Evolutionary conservation across 2,329 filamentous ascomycete species (phyloP).

Genomic region (Trichoderma breve): DNA sequence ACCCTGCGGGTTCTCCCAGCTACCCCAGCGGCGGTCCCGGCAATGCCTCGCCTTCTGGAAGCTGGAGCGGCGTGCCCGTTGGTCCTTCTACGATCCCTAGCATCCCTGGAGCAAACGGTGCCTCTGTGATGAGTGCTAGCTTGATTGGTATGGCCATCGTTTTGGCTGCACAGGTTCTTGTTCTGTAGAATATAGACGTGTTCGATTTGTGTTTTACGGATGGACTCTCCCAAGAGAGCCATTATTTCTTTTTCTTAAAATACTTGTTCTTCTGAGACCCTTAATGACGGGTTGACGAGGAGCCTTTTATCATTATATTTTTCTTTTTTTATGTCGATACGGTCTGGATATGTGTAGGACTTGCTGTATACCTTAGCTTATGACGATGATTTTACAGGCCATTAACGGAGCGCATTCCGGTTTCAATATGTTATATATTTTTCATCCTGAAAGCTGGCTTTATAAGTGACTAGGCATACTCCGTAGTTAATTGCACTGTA

Average conservation of each 20-base stretch:
- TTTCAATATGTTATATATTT: slow-evolving; percentile 7
- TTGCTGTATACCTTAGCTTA: slow-evolving; percentile 16
- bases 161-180: slow-evolving; percentile 30
- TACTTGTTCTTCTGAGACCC: not conserved
- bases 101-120: slow-evolving; percentile 48
- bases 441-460: not conserved
- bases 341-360: slow-evolving; percentile 16
- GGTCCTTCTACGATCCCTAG: slow-evolving; percentile 26
- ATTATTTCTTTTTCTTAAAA: not conserved
- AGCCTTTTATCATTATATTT: not conserved
- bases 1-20: not conserved
- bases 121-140: slow-evolving; percentile 33
- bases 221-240: not conserved
- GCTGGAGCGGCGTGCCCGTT: slow-evolving; percentile 17
- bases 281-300: not conserved
- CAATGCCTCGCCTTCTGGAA: slow-evolving; percentile 25
- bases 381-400: slow-evolving; percentile 16
- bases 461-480: not conserved
- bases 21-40: slow-evolving; percentile 22
- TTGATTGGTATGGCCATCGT: slow-evolving; percentile 29
- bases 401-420: slow-evolving; percentile 13
- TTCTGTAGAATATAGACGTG: slow-evolving; percentile 25
- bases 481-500: not conserved
- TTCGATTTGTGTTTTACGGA: slow-evolving; percentile 1
- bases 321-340: slow-evolving; percentile 14